Evolutionary conservation across 108 stramenopile species (phyloP).

Genomic region (Fistulifera pelliculosa): DNA sequence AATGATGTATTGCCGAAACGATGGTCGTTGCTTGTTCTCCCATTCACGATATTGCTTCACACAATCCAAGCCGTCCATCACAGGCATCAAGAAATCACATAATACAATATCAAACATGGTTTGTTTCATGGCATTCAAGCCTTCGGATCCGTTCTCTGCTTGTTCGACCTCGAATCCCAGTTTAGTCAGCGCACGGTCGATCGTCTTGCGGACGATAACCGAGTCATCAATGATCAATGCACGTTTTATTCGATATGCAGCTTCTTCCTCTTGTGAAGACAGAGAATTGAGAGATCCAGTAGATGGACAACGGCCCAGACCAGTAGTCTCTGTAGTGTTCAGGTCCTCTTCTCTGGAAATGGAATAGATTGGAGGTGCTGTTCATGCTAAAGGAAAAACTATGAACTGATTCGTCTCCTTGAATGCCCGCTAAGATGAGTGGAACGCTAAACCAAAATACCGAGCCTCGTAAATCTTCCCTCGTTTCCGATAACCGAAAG

Average conservation of each 20-base stretch:
- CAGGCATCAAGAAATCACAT: slow-evolving; percentile 72
- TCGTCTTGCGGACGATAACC: slow-evolving; percentile 44
- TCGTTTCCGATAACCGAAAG: slow-evolving; percentile 16
- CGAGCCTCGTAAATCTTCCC: not conserved
- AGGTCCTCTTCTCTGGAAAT: too few species aligned
- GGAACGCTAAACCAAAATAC: slow-evolving; percentile 15
- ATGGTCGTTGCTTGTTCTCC: slow-evolving; percentile 38
- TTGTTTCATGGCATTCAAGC: slow-evolving; percentile 37
- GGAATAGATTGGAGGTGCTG: too few species aligned
- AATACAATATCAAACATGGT: slow-evolving; percentile 20
- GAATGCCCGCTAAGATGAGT: not conserved
- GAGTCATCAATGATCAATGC: slow-evolving; percentile 61
- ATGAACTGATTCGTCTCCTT: slow-evolving; percentile 1
- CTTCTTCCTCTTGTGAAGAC: not conserved
- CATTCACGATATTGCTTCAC: slow-evolving; percentile 53
- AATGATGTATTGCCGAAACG: slow-evolving; percentile 45
- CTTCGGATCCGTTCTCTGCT: slow-evolving; percentile 65
- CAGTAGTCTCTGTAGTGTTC: too few species aligned
- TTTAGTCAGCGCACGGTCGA: slow-evolving; percentile 36
- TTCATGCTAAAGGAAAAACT: too few species aligned
- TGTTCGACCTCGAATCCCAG: slow-evolving; percentile 46
- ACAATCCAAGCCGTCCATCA: slow-evolving; percentile 75
- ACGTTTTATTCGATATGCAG: slow-evolving; percentile 13
- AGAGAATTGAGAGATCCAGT: too few species aligned
- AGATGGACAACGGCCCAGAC: too few species aligned